Evolutionary conservation across 2,329 filamentous ascomycete species (phyloP), one percentile per base, ranked within the genome.

Genomic region (Colletotrichum sp.): DNA sequence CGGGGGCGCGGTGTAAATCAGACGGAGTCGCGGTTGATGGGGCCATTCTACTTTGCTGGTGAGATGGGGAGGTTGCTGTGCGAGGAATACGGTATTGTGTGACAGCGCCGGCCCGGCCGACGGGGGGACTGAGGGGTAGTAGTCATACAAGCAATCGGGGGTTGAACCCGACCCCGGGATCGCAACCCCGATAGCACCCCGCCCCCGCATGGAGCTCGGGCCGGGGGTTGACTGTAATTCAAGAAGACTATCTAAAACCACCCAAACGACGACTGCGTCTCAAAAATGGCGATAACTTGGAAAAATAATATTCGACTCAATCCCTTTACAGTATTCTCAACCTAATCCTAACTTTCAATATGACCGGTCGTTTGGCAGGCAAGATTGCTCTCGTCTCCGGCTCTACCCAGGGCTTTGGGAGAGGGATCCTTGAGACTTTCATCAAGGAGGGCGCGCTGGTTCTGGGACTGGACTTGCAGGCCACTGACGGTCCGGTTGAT

Each of bases 21-120:
- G 77, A 78, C 4, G 78, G 78, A 12, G 69, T 78, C 8, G 73
- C 44, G n/a, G 78, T 79, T 34, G 78, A 79, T 13, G 78, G 78
- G 16, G 78, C 78, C 78, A 79, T 79, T 19, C 76, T 74, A 22
- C 68, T 69, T 25, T 49, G 67, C 32, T 36, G 19, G 22, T 29
- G 25, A 59, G 15, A 8, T 59, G 25, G 25, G 13, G 9, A 59
- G 13, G 15, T 59, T 59, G 55, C 25, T 29, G 4, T 59, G 12
- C 5, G 55, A 59, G 13, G 25, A 29, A 8, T 16, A 5, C 25
- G 25, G 55, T 59, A 15, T 59, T 27, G 55, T 16, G 22, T 59
- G 55, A 59, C 27, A 9, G 55, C 27, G 55, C 25, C 55, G 55
- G 55, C 55, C 55, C 55, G 25, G 55, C 55, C 55, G 55, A 59